Percentiles rank a stretch among this genome's conserved stretches.
These are phyloP conservation scores for Nakazawaea ambrosiae DNA, from an alignment of 805 yeast genomes.

Conservation along the genomic window DNA sequence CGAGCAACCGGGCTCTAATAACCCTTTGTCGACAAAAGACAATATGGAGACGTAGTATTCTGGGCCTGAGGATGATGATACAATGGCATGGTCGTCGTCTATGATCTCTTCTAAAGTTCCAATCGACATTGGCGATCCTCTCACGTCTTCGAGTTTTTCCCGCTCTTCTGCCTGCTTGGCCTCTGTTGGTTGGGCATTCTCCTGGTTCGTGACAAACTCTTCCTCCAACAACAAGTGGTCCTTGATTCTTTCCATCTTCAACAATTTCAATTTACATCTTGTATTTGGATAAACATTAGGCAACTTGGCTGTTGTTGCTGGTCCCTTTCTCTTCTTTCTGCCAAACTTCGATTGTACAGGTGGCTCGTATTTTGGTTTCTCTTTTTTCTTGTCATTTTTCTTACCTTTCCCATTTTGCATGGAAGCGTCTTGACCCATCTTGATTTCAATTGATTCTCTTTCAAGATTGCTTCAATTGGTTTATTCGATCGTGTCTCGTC, in stretches of 20 bases:
- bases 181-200: conserved; percentile 90
- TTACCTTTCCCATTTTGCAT: conserved; percentile 15
- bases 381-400: conserved; percentile 45
- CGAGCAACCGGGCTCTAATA: conserved; percentile 94
- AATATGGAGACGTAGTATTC: conserved; percentile 94
- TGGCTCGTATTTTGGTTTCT: conserved; percentile 96
- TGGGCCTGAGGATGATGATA: conserved; percentile 91
- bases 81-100: conserved; percentile 98
- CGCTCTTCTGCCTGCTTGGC: conserved; percentile 95
- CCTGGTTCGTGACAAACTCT: conserved; percentile 92
- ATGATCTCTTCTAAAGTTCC: conserved; percentile 96
- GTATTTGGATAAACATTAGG: conserved; percentile 90
- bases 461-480: no score
- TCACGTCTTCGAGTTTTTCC: conserved; percentile 87
- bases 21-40: conserved; percentile 94
- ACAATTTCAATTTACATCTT: conserved; percentile 83
- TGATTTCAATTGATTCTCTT: no score
- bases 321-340: conserved; percentile 89
- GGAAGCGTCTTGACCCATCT: conserved; percentile 20
- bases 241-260: conserved; percentile 92
- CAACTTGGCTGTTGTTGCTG: conserved; percentile 74
- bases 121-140: conserved; percentile 94
- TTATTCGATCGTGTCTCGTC: no score
- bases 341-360: conserved; percentile 95
- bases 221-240: conserved; percentile 93